Percentiles rank a stretch among this genome's conserved stretches.
Evolutionary conservation across 2,329 filamentous ascomycete species (phyloP).

Genomic region (Fusarium euwallaceae): DNA sequence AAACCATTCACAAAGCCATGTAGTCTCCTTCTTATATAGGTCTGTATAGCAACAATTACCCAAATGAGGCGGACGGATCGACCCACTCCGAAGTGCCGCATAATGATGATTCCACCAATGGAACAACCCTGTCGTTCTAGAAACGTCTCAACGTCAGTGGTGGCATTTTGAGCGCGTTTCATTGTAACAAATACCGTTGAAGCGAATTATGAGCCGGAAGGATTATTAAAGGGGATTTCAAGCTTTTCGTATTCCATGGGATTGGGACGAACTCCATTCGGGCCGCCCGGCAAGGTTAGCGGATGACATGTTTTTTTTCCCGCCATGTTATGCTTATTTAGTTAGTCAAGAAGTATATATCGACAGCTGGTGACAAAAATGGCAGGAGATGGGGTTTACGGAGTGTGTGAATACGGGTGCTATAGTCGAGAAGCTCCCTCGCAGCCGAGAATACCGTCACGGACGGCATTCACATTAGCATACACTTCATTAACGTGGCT

Average conservation of each 20-base stretch:
- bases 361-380: background rate
- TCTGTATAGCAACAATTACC: background rate
- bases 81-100: conserved; percentile 19
- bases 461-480: background rate
- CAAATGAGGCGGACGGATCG: conserved; percentile 16
- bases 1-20: background rate
- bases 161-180: conserved; percentile 12
- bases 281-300: background rate
- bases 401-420: background rate
- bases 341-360: background rate
- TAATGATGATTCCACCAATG: conserved; percentile 34
- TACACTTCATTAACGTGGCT: background rate
- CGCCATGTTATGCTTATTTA: background rate
- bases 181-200: background rate
- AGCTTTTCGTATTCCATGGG: background rate
- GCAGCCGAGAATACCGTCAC: background rate
- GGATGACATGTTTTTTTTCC: background rate
- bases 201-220: background rate
- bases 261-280: background rate
- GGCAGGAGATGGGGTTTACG: background rate
- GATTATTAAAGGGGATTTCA: conserved; percentile 12
- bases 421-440: too few species aligned
- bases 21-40: background rate
- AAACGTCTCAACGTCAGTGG: conserved; percentile 5
- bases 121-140: background rate